phyloP scores from a whole-genome alignment of 352 stramenopile genomes.

The Phytopythium mirpurense region DNA sequence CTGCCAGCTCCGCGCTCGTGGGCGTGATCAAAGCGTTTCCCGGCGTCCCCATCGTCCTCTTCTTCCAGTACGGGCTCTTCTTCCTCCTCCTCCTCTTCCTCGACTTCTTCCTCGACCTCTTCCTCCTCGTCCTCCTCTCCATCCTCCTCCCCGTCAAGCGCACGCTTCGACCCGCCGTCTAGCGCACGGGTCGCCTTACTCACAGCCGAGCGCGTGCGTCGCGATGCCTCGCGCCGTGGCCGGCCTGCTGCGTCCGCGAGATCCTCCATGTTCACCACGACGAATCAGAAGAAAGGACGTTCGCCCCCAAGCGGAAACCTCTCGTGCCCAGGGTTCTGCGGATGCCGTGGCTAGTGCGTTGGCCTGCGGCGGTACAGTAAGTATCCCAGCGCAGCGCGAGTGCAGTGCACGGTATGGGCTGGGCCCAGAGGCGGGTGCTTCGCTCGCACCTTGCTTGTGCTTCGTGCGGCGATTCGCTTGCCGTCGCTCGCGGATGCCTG shows the following conservation, averaged over 20 bases:
- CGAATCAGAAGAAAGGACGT: background rate
- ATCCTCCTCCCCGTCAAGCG: conserved; percentile 36
- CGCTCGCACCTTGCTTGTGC: background rate
- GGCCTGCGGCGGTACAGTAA: too few species aligned
- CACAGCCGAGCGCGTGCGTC: conserved; percentile 30
- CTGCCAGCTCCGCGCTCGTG: conserved; percentile 1
- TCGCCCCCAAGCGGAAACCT: background rate
- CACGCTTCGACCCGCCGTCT: conserved; percentile 8
- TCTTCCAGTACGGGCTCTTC: conserved; percentile 22
- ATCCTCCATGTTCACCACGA: background rate
- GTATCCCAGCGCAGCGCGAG: background rate
- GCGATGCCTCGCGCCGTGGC: conserved; percentile 31
- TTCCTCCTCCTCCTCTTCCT: conserved; percentile 40
- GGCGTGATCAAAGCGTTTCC: background rate
- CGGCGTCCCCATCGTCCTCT: conserved; percentile 19
- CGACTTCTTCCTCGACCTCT: conserved; percentile 48
- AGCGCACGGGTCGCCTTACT: conserved; percentile 23
- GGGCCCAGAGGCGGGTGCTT: background rate
- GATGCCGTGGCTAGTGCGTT: background rate
- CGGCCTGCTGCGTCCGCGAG: conserved; percentile 9
- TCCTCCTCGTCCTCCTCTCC: conserved; percentile 53
- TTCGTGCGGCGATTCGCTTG: background rate
- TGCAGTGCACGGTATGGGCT: background rate
- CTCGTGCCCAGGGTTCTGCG: too few species aligned
- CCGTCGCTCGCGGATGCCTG: background rate